Evolutionary conservation across 2,329 filamentous ascomycete genomes (phyloP), one percentile per base, ranked within the genome.

Genomic region (Fusarium longipes): DNA sequence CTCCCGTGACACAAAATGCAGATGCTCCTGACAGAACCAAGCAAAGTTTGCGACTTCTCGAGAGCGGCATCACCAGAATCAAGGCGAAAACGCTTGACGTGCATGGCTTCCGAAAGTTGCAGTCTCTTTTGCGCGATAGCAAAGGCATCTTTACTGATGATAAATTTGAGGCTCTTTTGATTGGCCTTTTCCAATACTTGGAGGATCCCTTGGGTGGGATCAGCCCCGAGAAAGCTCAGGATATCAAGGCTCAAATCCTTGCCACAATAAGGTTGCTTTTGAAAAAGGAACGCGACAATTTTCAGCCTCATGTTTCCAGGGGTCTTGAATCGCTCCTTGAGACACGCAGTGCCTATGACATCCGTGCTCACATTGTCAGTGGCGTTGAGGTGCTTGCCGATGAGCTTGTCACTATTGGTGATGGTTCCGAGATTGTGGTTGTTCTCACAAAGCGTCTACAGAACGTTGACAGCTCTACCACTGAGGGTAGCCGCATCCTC

Each of bases 71-170:
- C 68, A 82, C 88, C 50, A 91, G 91, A 66, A 89, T 94, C 70
- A 88, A 88, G 69, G 84, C 86, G 29, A 87, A 88, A 71, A 87
- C 87, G 1, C 85, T 95, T n/a, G 92, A 94, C 74, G 91, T 92
- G 5, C 91, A 93, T 74, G 91, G 91, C 57, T 93, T 94, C 82
- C 87, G 91, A 52, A 91, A 92, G 73, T 82, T 94, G 47, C 91
- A 94, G 76, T 89, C 89, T 36, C 84, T 93, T 67, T 84, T 93
- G 61, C 89, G 90, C 66, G 89, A 91, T 59, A 86, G 84, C 73
- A 85, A 85, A 71, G 84, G 88, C 15, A 82, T 87, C 20, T 88
- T 91, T 74, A 83, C 84, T 2, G 86, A 90, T 61, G 87, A 90
- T 45, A 90, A 87, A 67, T 93, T 93, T 62, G 86, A 90, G 66